These are phyloP conservation scores for Hypoxylon intermedium DNA, from an alignment of 495 filamentous ascomycete genomes.

Conservation along the genomic window DNA sequence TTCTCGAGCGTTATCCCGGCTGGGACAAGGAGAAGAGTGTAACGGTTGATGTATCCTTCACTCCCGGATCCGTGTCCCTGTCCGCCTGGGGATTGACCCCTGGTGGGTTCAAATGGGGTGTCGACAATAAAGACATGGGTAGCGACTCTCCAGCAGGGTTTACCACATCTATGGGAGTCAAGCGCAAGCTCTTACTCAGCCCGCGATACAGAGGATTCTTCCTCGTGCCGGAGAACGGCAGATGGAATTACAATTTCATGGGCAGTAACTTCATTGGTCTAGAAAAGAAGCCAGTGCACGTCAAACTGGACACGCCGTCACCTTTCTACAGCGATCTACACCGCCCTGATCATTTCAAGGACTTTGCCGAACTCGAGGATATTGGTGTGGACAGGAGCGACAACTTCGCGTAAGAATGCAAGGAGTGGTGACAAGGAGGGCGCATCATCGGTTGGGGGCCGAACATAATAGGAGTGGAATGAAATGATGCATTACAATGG, in stretches of 20 bases:
- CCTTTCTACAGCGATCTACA: conserved; percentile 94
- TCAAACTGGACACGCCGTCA: conserved; percentile 90
- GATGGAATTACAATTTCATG: conserved; percentile 99
- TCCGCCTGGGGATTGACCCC: conserved; percentile 92
- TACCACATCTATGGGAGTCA: conserved; percentile 89
- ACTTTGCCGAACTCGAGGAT: conserved; percentile 90
- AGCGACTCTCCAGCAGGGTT: conserved; percentile 95
- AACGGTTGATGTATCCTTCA: conserved; percentile 96
- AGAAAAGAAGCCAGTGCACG: conserved; percentile 88
- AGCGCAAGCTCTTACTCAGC: conserved; percentile 89
- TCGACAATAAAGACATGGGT: conserved; percentile 89
- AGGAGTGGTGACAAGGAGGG: neutral
- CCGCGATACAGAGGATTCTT: conserved; percentile 95
- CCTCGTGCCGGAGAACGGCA: conserved; percentile 86
- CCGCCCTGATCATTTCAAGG: conserved; percentile 91
- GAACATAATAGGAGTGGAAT: conserved; percentile 1
- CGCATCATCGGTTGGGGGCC: neutral
- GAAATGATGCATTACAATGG: conserved; percentile 30
- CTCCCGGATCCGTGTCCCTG: conserved; percentile 95
- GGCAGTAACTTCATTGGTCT: conserved; percentile 82
- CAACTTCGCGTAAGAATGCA: conserved; percentile 73
- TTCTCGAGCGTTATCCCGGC: conserved; percentile 80
- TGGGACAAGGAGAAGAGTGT: conserved; percentile 94
- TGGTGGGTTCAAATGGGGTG: conserved; percentile 94
- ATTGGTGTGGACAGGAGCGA: conserved; percentile 86